Base-by-base conservation (phyloP, 2,329 filamentous ascomycete species). In the Thielaviopsis euricoi region DNA sequence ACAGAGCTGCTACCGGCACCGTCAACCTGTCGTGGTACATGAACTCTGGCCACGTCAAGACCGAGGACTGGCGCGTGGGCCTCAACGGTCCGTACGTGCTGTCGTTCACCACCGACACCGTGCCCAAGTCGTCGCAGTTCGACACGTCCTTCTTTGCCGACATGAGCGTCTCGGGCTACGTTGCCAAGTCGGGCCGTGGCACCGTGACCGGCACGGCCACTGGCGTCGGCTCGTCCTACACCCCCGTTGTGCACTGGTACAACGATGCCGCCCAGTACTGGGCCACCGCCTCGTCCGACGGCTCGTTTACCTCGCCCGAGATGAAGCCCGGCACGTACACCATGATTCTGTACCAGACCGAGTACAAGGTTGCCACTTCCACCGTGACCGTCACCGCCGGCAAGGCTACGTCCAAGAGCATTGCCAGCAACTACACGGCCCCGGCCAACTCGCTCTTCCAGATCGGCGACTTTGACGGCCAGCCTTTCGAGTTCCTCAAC, bases 241-340 rank as follows among this genome's bases (percentile, higher is more conserved):
- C 80, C 60, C 73, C 70, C 52, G 82, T 85, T 2, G 70, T 86
- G 1, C 81, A 86, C 67, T 86, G 82, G 82, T 79, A 77, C 68
- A 85, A 85, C 67, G 66, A 66, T 29, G 71, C 71, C 6, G 78
- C 80, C 0, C 83, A 86, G 65, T 86, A 85, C 71, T 86, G 82
- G 82, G 69, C 74, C 6, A 79, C 79, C 60, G 76, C 79, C 21
- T 71, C 71, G 9, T 74, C 74, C 22, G 71, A 68, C 51, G 81
- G 81, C 10, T 71, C 71, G 13, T 86, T 82, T 68, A 82, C 75
- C 2, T 83, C 81, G 0, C 82, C 82, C 0, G 70, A 75, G 58
- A 85, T 86, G 82, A 82, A 81, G 64, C 78, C 81, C 0, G 82
- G 82, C 29, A 82, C 78, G 0, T 85, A 85, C 69, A 83, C 79